Evolutionary conservation across 345 rosid species (phyloP), one percentile per base, ranked within the genome.

Genomic region (Eucalyptus viminalis): DNA sequence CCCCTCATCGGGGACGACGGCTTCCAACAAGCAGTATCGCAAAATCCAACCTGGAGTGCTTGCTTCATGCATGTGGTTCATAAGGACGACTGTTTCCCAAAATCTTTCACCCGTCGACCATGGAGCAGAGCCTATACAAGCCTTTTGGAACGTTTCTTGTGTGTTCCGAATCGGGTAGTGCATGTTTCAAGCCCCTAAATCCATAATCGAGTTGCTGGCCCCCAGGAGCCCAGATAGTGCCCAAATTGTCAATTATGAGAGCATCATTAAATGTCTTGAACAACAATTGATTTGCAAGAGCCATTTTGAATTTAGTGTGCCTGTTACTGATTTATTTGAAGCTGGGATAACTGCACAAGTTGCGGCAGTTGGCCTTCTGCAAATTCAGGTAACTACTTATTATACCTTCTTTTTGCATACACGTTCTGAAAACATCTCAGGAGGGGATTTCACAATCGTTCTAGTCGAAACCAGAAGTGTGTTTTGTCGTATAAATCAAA

Each of bases 141-240:
- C 95, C 97, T 62, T 95, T 95, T 87, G 97, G 99, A 80, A 92
- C 93, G 34, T 95, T 89, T 92, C 88, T 96, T 40, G 89, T 94
- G 49, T 94, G 94, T 86, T 91, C 92, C n/a, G 91, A 86, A 29
- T 80, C 43, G 17, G 92, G 94, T 45, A 91, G 89, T 69, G 43
- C 95, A 4, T 95, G 95, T 85, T 90, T 92, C 24, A 96, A 8
- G 94, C 94, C 88, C 92, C 95, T 6, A 93, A 91, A 29, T 90
- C 91, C 15, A 92, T 93, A 81, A 50, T n/a, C 27, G 80, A 89
- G 86, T 81, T 94, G 88, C 89, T 94, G 9, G 40, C 13, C 65
- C 87, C 49, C 43, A 88, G 49, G 89, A 86, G 72, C 47, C 4
- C 16, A 16, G 40, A 91, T 29, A 87, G 91, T 80, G 16, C 86